phyloP scores from a whole-genome alignment of 2,329 filamentous ascomycete species.

The Neopestalotiopsis rosae region DNA sequence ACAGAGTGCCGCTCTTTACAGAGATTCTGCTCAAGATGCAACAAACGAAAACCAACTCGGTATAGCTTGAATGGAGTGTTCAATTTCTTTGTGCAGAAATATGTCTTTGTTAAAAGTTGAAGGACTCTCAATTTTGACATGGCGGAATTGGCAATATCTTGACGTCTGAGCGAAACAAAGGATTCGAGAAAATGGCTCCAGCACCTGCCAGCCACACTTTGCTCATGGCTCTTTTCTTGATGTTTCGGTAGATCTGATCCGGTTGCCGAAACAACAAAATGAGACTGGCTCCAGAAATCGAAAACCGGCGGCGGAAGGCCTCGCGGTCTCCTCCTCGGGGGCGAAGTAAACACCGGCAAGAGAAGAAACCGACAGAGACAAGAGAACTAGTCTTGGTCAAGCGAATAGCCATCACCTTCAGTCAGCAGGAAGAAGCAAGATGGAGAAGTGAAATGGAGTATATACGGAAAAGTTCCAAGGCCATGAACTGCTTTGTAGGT shows the following conservation, averaged over 20 bases:
- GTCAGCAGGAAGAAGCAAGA: background rate
- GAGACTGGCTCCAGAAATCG: background rate
- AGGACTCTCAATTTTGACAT: background rate
- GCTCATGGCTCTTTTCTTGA: background rate
- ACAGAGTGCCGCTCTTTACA: background rate
- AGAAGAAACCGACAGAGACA: background rate
- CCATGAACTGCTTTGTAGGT: background rate
- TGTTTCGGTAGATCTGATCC: background rate
- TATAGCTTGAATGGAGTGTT: background rate
- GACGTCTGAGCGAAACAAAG: background rate
- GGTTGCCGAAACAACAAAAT: background rate
- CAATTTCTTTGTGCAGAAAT: background rate
- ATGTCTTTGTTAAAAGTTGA: background rate
- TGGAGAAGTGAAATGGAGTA: constrained; percentile 12
- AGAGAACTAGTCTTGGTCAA: background rate
- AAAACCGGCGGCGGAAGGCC: background rate
- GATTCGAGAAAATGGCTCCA: background rate
- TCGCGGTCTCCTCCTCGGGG: background rate
- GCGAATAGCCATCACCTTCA: constrained; percentile 4
- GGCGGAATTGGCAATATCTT: background rate
- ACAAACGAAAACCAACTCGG: background rate
- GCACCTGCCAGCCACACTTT: background rate
- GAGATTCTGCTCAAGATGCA: background rate
- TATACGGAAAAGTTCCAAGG: constrained; percentile 1
- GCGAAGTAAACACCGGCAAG: background rate